Evolutionary conservation across 768 basidiomycete species (phyloP), one percentile per base, ranked within the genome.

Genomic region (Boletus reticulatus): DNA sequence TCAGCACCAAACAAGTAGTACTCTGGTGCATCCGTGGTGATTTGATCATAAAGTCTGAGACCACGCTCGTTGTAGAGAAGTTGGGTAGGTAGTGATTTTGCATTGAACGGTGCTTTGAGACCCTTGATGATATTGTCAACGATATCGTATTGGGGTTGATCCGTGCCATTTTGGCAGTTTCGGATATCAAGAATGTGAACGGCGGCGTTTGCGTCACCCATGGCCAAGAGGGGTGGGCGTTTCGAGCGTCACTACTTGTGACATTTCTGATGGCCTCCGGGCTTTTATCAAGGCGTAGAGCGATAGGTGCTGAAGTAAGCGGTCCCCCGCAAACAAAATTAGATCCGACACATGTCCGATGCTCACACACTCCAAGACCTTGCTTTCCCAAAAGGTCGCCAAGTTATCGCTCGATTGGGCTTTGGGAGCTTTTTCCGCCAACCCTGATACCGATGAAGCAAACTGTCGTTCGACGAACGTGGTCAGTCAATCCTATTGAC

Each of bases 1-100:
- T 98, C 97, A 0, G 92, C 91, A 4, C 77, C 73, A 70, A 95
- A 99, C 36, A 94, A 78, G 68, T 98, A 98, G 69, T 99, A 99
- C 64, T 93, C 89, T 12, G 81, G 77, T 1, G 80, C 87, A 29
- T 83, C 74, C 9, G 87, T 88, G 2, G 93, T 94, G 47, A 95
- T 89, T 38, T 83, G 78, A 73, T 95, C 94, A 74, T 94, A 96
- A 16, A 94, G 77, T 70, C 84, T 80, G 52, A 99, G 77, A 0
- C 97, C 97, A 20, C 75, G 78, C 65, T 95, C 89, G 60, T 94
- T 85, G 73, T 98, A 98, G 11, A 97, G 78, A 12, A 94, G 78
- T 69, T 92, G 74, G 0, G 92, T 94, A 8, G 94, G 93, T 20
- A 97, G 71, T 27, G 78, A 75, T 69, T 85, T 88, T 59, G 81